Evolutionary conservation across 2,329 filamentous ascomycete genomes (phyloP), one percentile per base, ranked within the genome.

Genomic region (Penicillium fuscoglaucum): DNA sequence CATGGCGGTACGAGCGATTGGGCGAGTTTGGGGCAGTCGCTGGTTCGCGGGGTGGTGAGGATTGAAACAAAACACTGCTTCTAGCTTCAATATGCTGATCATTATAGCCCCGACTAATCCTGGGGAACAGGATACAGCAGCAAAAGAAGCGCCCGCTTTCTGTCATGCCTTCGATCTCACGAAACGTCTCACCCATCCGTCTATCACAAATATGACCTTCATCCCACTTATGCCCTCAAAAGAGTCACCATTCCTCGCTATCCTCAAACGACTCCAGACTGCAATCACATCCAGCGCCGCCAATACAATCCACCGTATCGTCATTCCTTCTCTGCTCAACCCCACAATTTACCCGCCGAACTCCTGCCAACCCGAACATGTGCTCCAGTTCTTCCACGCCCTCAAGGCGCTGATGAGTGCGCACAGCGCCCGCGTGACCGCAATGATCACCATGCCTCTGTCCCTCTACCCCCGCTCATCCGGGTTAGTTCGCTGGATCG

Each of bases 1-100:
- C 95, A 4, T 99, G 95, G 95, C 84, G 95, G 74, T 99, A 99
- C 77, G 93, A 98, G 75, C 84, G 87, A 35, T 76, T 98, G 53
- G 89, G 90, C 17, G 88, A 89, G 64, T 87, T 87, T 66, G 86
- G 86, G 43, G 82, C 81, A 59, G 77, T 78, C 59, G 72, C 79
- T 61, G 79, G 79, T 60, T 79, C 78, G 68, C 83, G 86, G 87
- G 87, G 58, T 62, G 59, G 88, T 89, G 81, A 76, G 83, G 55
- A 50, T 33, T 55, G 19, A 31, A 19, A 29, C 48, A 49, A 19
- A 35, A 21, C 26, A 24, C 10, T 17, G 35, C n/a, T 46, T 45
- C n/a, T 47, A 24, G 40, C 28, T 57, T 57, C 39, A 46, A 58
- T 54, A 41, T 54, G 46, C 63, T 70, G 58, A 71, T 58, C 31